These are phyloP conservation scores for Botrytis fragariae DNA, from an alignment of 2,329 filamentous ascomycete species.

Conservation along the genomic window DNA sequence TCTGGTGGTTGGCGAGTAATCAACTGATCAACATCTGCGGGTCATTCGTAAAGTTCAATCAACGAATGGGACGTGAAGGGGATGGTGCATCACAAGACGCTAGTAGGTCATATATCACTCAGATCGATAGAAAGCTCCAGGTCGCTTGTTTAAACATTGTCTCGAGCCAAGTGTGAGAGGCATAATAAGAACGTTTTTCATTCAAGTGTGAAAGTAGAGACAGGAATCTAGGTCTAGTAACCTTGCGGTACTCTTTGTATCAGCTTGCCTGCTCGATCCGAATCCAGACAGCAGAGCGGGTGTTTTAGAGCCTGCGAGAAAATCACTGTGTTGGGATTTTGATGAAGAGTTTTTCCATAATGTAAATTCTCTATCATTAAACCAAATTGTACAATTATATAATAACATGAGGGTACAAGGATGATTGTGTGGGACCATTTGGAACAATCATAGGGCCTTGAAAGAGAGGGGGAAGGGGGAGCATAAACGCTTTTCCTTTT, in stretches of 20 bases:
- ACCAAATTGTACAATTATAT: not conserved
- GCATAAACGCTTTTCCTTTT: not conserved
- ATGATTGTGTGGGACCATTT: not conserved
- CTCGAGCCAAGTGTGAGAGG: not conserved
- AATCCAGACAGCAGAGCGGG: not conserved
- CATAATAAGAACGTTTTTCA: no score
- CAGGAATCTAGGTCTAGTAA: not conserved
- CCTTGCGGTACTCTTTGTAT: not conserved
- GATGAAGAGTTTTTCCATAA: not conserved
- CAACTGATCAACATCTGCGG: not conserved
- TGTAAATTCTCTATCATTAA: not conserved
- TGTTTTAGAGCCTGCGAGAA: not conserved
- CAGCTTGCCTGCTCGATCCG: not conserved
- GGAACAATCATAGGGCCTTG: not conserved
- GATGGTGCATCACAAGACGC: not conserved
- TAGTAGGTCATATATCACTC: not conserved
- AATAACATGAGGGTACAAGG: not conserved
- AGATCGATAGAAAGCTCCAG: not conserved
- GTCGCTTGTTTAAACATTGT: not conserved
- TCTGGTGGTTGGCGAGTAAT: no score
- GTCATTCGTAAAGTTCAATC: not conserved
- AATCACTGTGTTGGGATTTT: not conserved
- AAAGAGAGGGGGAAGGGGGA: not conserved
- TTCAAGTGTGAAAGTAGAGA: not conserved
- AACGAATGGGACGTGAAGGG: not conserved